phyloP scores from a whole-genome alignment of 2,329 filamentous ascomycete species.

The Colletotrichum liaoningense region DNA sequence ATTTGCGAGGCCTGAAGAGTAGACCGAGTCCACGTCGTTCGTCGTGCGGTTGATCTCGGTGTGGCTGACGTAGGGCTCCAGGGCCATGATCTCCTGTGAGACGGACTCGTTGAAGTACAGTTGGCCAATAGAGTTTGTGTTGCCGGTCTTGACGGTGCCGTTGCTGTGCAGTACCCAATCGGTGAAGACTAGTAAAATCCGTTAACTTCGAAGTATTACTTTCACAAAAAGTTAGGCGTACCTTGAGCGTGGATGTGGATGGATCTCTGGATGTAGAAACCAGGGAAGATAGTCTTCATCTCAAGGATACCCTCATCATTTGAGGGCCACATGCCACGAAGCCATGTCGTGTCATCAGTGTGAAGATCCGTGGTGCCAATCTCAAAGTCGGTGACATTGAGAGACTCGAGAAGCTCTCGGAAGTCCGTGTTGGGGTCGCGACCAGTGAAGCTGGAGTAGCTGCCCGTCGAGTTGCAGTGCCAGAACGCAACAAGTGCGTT shows the following conservation, averaged over 20 bases:
- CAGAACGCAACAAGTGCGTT: conserved; percentile 9
- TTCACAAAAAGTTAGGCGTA: not conserved
- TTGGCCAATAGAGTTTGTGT: not conserved
- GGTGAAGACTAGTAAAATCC: not conserved
- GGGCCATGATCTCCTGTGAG: not conserved
- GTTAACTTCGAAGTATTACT: not conserved
- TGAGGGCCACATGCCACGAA: conserved; percentile 4
- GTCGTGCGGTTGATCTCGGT: not conserved
- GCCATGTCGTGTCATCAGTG: not conserved
- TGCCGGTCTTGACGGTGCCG: not conserved
- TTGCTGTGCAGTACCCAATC: not conserved
- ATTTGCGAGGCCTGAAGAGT: not conserved
- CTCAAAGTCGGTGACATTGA: conserved; percentile 4
- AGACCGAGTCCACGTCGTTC: not conserved
- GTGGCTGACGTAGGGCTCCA: not conserved
- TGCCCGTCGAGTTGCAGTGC: conserved; percentile 10
- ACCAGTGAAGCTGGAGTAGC: conserved; percentile 5
- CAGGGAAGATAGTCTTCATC: not conserved
- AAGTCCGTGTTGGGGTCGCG: conserved; percentile 8
- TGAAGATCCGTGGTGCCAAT: conserved; percentile 5
- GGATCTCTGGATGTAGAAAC: not conserved
- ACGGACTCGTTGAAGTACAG: not conserved
- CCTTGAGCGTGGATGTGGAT: conserved; percentile 1
- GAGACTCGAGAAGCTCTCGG: not conserved
- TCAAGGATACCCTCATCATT: conserved; percentile 11